Conservation (phyloP, 257 asterid genomes). For the Ehretia macrophylla region DNA sequence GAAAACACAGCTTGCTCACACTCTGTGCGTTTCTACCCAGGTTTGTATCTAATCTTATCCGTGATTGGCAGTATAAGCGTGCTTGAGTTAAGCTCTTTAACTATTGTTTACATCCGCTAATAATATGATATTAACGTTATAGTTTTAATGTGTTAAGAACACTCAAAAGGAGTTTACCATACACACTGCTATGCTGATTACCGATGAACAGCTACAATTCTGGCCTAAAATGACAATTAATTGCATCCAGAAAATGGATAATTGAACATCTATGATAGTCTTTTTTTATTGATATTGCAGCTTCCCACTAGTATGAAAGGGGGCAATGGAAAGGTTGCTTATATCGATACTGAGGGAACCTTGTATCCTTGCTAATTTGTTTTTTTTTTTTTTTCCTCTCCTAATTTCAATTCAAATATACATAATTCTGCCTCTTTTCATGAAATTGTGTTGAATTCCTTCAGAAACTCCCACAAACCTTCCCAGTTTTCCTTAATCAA, state of each 20-base stretch:
- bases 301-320: conserved; percentile 92
- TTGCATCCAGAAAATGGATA: neutral
- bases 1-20: conserved; percentile 98
- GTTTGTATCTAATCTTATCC: conserved; percentile 28
- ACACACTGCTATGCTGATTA: too few relatives aligned
- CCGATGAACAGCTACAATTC: too few relatives aligned
- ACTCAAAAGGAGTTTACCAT: too few relatives aligned
- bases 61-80: neutral
- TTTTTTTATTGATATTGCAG: conserved; percentile 32
- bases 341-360: conserved; percentile 94
- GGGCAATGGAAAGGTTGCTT: conserved; percentile 99
- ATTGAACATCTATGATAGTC: neutral
- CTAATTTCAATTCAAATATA: neutral
- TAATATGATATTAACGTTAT: too few relatives aligned
- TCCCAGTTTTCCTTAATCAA: conserved; percentile 30
- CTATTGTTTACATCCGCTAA: too few relatives aligned
- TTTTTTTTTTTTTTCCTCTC: conserved; percentile 4
- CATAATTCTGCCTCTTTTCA: neutral
- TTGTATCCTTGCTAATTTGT: conserved; percentile 66
- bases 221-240: neutral
- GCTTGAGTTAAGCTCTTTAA: too few relatives aligned
- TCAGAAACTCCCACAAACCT: neutral
- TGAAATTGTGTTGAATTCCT: neutral
- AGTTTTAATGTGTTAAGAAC: too few relatives aligned
- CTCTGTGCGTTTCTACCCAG: conserved; percentile 97